Conservation (phyloP, 345 rosid genomes). For the Euphorbia pulcherrima region DNA sequence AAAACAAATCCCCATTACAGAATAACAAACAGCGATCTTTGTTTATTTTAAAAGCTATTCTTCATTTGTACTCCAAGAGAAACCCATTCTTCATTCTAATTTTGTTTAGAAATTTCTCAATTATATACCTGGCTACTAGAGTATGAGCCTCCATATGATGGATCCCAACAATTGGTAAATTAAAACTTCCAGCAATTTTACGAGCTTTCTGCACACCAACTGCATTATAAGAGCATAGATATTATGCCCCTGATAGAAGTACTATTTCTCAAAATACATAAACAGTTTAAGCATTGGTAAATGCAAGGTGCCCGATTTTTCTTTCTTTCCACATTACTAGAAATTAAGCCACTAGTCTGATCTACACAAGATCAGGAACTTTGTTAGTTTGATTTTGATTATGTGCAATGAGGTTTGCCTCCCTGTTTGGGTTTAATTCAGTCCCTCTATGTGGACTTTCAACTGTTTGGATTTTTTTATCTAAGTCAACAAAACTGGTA, state of each 20-base stretch:
- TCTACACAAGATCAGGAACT: background rate
- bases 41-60: background rate
- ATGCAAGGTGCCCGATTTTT: background rate
- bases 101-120: background rate
- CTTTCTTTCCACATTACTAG: background rate
- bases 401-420: background rate
- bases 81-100: background rate
- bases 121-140: slow-evolving; percentile 71
- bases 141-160: slow-evolving; percentile 99
- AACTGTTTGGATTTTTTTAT: background rate
- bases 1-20: background rate
- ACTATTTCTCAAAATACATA: background rate
- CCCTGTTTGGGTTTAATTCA: background rate
- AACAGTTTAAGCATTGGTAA: background rate
- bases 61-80: background rate
- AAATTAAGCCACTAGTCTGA: background rate
- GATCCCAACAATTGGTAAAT: slow-evolving; percentile 67
- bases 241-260: background rate
- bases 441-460: background rate
- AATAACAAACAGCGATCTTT: slow-evolving; percentile 9
- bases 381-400: background rate
- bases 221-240: slow-evolving; percentile 30
- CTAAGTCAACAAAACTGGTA: background rate
- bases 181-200: slow-evolving; percentile 59
- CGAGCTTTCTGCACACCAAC: slow-evolving; percentile 93